Evolutionary conservation across 306 rosid species (phyloP), one percentile per base, ranked within the genome.

Genomic region (Cotoneaster glaucophyllus): DNA sequence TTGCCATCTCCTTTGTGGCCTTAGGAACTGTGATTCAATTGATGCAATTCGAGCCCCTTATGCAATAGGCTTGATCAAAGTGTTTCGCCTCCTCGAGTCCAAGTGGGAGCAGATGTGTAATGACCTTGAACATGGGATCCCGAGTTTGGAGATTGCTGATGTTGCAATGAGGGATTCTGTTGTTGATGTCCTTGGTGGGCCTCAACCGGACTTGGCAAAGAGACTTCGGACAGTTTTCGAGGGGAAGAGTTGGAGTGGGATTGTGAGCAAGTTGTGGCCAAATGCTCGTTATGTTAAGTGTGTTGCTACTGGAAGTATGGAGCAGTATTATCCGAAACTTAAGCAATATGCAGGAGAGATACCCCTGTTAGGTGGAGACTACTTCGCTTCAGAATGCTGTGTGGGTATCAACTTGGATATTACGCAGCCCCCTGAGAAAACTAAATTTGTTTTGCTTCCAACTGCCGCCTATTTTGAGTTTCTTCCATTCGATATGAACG

Each of bases 391-490:
- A 0, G 91, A 90, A 74, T 88, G 96, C 53, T 69, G 84, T 57
- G 82, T 88, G 6, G 96, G 88, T 32, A 78, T 88, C 67, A 90
- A 90, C 77, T 74, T 87, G 76, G 90, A 88, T 77, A 80, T 84
- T 45, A 72, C 17, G 65, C 87, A 84, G 76, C 88, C 91, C 1
- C 93, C 91, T 0, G 87, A 86, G 63, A 82, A 76, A 65, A 88
- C 93, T 1, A 81, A 59, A n/a, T 88, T 79, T 2, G 84, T 80
- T 2, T 65, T 90, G 67, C 87, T 88, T 63, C 96, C 93, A 56
- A 86, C 87, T 12, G 86, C 88, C 58, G 91, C 91, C 4, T 90
- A 88, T 71, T 90, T 90, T 72, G 96, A 90, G 86, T 90, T 90
- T 82, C 91, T 90, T 80, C 93, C 93, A 65, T 90, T 86, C 71